Evolutionary conservation across 2,329 filamentous ascomycete species (phyloP).

Genomic region (Lithohypha guttulata): DNA sequence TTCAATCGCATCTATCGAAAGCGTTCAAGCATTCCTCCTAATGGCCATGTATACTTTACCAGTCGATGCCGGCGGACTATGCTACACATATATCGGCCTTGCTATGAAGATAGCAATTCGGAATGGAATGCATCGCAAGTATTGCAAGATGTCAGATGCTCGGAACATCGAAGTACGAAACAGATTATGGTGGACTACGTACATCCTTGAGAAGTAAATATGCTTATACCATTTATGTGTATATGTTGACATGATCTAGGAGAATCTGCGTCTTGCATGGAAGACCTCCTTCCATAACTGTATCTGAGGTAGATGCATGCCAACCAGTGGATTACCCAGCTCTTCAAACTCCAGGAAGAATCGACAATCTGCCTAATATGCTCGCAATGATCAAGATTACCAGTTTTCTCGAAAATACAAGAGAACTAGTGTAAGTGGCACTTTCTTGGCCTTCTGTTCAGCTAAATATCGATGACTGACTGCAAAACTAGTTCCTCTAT

Average conservation of each 20-base stretch:
- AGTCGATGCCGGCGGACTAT: conserved; percentile 40
- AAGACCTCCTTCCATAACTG: conserved; percentile 38
- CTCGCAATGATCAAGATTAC: conserved; percentile 25
- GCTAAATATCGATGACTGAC: too few species aligned
- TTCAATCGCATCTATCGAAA: conserved; percentile 40
- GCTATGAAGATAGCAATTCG: conserved; percentile 43
- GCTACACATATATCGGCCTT: conserved; percentile 42
- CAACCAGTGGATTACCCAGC: conserved; percentile 26
- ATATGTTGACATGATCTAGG: conserved; percentile 25
- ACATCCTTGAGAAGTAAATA: conserved; percentile 39
- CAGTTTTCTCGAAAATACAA: conserved; percentile 19
- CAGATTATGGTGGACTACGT: conserved; percentile 44
- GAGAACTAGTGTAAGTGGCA: conserved; percentile 18
- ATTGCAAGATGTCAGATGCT: conserved; percentile 32
- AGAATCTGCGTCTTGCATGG: conserved; percentile 42
- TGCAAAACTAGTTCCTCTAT: too few species aligned
- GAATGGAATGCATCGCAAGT: conserved; percentile 45
- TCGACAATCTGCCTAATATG: conserved; percentile 29
- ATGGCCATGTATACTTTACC: conserved; percentile 43
- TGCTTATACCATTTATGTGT: conserved; percentile 1
- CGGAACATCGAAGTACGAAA: conserved; percentile 38
- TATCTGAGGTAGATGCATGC: conserved; percentile 41
- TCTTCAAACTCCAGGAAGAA: conserved; percentile 17
- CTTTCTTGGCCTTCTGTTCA: too few species aligned
- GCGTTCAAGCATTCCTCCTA: conserved; percentile 43